phyloP scores from a whole-genome alignment of 306 rosid genomes.

The Fagus sylvatica region DNA sequence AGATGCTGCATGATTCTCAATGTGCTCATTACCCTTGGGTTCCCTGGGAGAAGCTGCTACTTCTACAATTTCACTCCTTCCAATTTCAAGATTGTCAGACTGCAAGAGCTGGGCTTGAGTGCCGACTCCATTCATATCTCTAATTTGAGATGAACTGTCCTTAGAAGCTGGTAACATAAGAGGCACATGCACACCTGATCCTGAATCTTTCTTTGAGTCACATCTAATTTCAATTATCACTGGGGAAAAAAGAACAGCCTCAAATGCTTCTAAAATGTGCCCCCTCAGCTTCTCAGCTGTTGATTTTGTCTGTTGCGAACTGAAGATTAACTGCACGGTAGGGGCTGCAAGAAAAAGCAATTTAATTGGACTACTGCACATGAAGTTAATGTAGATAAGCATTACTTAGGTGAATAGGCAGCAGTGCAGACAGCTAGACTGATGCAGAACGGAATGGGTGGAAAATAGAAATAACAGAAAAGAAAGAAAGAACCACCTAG shows the following conservation, averaged over 20 bases:
- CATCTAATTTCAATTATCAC: constrained; percentile 84
- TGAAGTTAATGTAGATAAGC: neutral
- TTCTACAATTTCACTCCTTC: constrained; percentile 80
- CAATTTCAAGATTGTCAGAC: constrained; percentile 41
- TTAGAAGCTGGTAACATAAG: constrained; percentile 47
- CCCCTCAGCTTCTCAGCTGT: constrained; percentile 79
- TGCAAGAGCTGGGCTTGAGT: constrained; percentile 41
- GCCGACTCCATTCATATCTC: constrained; percentile 44
- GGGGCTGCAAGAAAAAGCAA: constrained; percentile 66
- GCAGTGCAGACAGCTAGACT: no score
- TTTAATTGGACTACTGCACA: neutral
- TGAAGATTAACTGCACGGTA: constrained; percentile 77
- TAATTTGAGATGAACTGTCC: constrained; percentile 50
- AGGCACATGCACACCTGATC: constrained; percentile 45
- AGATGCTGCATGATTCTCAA: constrained; percentile 41
- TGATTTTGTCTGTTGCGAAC: constrained; percentile 74
- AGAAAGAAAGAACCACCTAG: no score
- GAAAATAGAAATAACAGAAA: no score
- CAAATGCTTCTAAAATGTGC: constrained; percentile 79
- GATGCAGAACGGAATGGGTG: no score
- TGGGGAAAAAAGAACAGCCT: constrained; percentile 72
- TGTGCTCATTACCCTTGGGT: constrained; percentile 36
- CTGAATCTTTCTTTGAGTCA: constrained; percentile 52
- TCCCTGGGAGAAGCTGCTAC: constrained; percentile 61
- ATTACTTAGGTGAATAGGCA: neutral